Percentiles rank a stretch among this genome's conserved stretches.
Conservation (phyloP, 495 filamentous ascomycete species). For the Terfezia claveryi region DNA sequence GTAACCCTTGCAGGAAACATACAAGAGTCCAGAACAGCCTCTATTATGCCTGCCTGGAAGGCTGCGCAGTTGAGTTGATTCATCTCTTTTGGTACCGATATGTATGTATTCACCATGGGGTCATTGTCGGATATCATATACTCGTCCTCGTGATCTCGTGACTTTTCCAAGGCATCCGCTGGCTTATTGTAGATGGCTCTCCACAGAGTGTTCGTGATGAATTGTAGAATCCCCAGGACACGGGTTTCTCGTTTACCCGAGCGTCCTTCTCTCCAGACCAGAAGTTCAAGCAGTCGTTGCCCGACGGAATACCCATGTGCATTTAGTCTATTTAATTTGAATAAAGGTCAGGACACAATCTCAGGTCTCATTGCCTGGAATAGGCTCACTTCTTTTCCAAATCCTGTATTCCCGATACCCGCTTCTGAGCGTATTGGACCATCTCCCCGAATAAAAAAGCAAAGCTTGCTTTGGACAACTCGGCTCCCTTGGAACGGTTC, state of each 20-base stretch:
- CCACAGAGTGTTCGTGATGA: slow-evolving; percentile 81
- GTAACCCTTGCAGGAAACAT: slow-evolving; percentile 75
- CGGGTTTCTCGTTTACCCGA: slow-evolving; percentile 58
- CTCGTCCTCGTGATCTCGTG: slow-evolving; percentile 61
- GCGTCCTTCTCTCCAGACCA: slow-evolving; percentile 55
- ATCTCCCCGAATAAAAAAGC: slow-evolving; percentile 93
- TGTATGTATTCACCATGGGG: slow-evolving; percentile 78
- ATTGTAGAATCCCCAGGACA: slow-evolving; percentile 79
- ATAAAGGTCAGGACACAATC: background rate
- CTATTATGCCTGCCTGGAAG: slow-evolving; percentile 83
- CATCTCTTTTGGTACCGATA: slow-evolving; percentile 87
- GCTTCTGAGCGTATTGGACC: slow-evolving; percentile 81
- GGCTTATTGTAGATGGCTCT: slow-evolving; percentile 73
- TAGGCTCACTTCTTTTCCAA: slow-evolving; percentile 60
- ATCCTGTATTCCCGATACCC: slow-evolving; percentile 79
- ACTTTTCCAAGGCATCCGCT: slow-evolving; percentile 81
- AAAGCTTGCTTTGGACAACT: slow-evolving; percentile 79
- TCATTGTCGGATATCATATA: slow-evolving; percentile 99
- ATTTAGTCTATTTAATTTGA: slow-evolving; percentile 43
- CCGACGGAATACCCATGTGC: slow-evolving; percentile 87
- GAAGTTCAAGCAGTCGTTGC: slow-evolving; percentile 80
- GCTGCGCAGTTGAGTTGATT: slow-evolving; percentile 88
- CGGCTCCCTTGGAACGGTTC: slow-evolving; percentile 63
- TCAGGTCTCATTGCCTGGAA: background rate
- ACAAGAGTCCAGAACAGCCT: slow-evolving; percentile 83